A percentile compares a stretch with the other conserved stretches of the same genome.
phyloP scores from a whole-genome alignment of 768 basidiomycete genomes.

The Podaxis pistillaris region DNA sequence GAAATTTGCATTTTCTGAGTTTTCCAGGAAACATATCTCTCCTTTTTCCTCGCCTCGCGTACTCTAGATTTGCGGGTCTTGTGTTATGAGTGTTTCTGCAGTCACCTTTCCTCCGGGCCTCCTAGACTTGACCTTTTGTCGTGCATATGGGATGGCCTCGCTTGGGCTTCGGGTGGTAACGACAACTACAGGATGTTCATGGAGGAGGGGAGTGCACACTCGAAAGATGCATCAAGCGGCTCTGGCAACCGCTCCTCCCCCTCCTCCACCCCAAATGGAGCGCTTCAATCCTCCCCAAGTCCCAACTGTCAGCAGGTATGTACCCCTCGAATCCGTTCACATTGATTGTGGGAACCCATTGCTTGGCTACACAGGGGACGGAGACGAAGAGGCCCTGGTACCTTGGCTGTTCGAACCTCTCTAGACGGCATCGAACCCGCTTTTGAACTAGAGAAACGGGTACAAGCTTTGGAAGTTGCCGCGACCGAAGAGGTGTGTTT shows the following conservation, averaged over 20 bases:
- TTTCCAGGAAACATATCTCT: neutral
- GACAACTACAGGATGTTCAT: neutral
- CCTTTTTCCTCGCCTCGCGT: neutral
- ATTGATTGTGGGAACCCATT: neutral
- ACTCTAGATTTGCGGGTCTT: neutral
- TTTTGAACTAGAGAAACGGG: constrained; percentile 16
- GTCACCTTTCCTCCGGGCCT: neutral
- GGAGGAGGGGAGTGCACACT: neutral
- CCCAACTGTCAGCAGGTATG: neutral
- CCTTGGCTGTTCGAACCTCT: neutral
- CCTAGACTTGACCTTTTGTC: constrained; percentile 2
- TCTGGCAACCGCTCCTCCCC: neutral
- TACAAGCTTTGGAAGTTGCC: constrained; percentile 15
- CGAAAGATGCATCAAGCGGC: neutral
- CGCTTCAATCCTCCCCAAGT: neutral
- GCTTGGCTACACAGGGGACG: neutral
- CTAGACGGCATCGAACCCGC: neutral
- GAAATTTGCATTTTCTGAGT: constrained; percentile 4
- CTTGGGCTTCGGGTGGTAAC: neutral
- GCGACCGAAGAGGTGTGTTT: constrained; percentile 15
- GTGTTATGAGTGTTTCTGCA: neutral
- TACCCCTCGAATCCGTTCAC: neutral
- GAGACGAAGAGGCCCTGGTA: constrained; percentile 1
- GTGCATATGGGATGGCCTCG: neutral
- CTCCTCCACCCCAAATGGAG: neutral